Base-by-base conservation (phyloP, 2,329 filamentous ascomycete species). In the Hypoxylon sp. region DNA sequence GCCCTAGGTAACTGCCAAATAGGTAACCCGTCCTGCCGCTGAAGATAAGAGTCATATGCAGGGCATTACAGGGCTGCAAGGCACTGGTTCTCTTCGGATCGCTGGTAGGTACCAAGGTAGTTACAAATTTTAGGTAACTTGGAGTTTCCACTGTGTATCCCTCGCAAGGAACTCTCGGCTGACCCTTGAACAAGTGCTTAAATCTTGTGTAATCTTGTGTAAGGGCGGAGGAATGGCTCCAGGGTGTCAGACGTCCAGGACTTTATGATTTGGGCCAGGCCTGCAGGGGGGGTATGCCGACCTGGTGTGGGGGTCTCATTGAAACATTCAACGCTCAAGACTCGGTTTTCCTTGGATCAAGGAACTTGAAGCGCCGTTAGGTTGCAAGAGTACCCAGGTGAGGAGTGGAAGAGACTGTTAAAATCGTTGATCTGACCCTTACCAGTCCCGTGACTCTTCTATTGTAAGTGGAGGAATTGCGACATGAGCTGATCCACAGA, bases 41-140 rank as follows among this genome's bases (percentile, higher is more conserved):
- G 25, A 57, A 65, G 67, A 67, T 64, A 67, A 69, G 63, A 67
- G 60, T 64, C 63, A 57, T 68, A 61, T 64, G 57, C 63, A 68
- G 56, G 53, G 48, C 52, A 52, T 61, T 66, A 60, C 63, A 67
- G 67, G 67, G 63, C 64, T 66, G 63, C 63, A 67, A 69, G 67
- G 63, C 60, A 69, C 66, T 61, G 51, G 32, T 46, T 63, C 58
- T 55, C 58, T 47, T 55, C 37, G 21, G 12, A 32, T 55, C 27
- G 52, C 12, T 16, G 43, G 51, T 50, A 50, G 32, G 52, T 43
- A 21, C n/a, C 39, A 21, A 43, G 32, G 16, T 37, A 34, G 55
- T 39, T 54, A 60, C 55, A 51, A 55, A 60, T 64, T n/a, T n/a
- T n/a, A n/a, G n/a, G n/a, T 58, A 45, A 39, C 25, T 46, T 55